These are phyloP conservation scores for Alternaria arbusti DNA, from an alignment of 2,329 filamentous ascomycete genomes.

Conservation along the genomic window DNA sequence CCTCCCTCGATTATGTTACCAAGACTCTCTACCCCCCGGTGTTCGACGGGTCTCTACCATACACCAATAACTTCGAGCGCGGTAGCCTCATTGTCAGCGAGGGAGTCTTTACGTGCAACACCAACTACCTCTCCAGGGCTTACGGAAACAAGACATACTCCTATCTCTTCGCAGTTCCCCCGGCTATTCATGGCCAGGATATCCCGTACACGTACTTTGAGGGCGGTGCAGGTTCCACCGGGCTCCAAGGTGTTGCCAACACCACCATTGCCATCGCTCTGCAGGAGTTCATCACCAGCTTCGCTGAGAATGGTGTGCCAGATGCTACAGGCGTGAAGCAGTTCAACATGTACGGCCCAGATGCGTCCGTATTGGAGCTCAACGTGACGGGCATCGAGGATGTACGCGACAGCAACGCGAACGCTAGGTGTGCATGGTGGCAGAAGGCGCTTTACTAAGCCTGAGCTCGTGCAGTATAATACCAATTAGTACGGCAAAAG, in stretches of 20 bases:
- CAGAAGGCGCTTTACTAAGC: slow-evolving; percentile 55
- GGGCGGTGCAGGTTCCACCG: slow-evolving; percentile 27
- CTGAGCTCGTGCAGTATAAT: not conserved
- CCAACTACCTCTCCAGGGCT: slow-evolving; percentile 57
- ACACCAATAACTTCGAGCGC: slow-evolving; percentile 55
- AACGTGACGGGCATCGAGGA: slow-evolving; percentile 51
- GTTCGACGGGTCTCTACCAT: slow-evolving; percentile 56
- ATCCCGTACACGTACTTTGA: slow-evolving; percentile 61
- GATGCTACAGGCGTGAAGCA: slow-evolving; percentile 48
- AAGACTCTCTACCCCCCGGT: slow-evolving; percentile 58
- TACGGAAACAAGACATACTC: slow-evolving; percentile 56
- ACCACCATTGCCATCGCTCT: slow-evolving; percentile 50
- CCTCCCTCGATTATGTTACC: slow-evolving; percentile 51
- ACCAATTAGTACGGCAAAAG: not conserved
- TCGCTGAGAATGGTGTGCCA: slow-evolving; percentile 50
- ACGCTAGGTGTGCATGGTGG: slow-evolving; percentile 61
- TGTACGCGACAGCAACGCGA: slow-evolving; percentile 55
- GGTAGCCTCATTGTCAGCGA: slow-evolving; percentile 54
- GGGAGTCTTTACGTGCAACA: slow-evolving; percentile 58
- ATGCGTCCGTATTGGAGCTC: slow-evolving; percentile 54
- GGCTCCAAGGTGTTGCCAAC: slow-evolving; percentile 32
- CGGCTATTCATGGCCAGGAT: slow-evolving; percentile 61
- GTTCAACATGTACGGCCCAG: slow-evolving; percentile 57
- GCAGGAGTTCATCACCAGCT: slow-evolving; percentile 56
- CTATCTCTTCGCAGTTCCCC: slow-evolving; percentile 61